Evolutionary conservation across 768 basidiomycete genomes (phyloP), one percentile per base, ranked within the genome.

Genomic region (Serendipita vermifera): DNA sequence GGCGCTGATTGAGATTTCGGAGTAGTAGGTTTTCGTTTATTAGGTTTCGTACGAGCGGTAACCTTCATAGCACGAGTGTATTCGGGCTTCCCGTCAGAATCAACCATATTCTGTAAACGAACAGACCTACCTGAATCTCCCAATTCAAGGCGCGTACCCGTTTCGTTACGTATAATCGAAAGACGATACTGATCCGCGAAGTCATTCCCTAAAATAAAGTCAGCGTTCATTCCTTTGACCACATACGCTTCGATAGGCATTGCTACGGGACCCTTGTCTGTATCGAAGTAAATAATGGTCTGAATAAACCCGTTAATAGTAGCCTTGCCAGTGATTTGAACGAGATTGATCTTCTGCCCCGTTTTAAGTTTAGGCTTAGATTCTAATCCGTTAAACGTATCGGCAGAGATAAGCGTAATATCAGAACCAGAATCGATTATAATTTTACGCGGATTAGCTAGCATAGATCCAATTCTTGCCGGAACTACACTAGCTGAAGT

Each of bases 361-460:
- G 31, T 60, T 33, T 59, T 59, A 0, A 64, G 9, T 41, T 62
- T 62, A 1, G 66, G 65, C 7, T 38, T 9, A 1, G 48, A 22
- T 3, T 20, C 27, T n/a, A 66, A 26, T 4, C 35, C n/a, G 1
- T 41, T 31, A 14, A 60, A 53, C 17, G 24, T 5, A 2, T 40
- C 11, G 31, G n/a, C 27, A 1, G 56, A 57, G 5, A 57, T 57
- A 2, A 57, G 56, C 2, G 71, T 70, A 15, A 70, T 72, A 55
- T 71, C 68, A 3, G 70, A 66, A 32, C 69, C 67, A 0, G 67
- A 68, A 46, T 71, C 71, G 2, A 67, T 40, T 22, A 64, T 60
- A 11, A 64, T 33, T 7, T 35, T 40, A 2, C 58, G 55, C 1
- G 43, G 5, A 15, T 62, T 38, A 1, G 38, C n/a, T 6, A 56